Conservation (phyloP, 441 rosid species). For the Euphorbia schlechtendalii region DNA sequence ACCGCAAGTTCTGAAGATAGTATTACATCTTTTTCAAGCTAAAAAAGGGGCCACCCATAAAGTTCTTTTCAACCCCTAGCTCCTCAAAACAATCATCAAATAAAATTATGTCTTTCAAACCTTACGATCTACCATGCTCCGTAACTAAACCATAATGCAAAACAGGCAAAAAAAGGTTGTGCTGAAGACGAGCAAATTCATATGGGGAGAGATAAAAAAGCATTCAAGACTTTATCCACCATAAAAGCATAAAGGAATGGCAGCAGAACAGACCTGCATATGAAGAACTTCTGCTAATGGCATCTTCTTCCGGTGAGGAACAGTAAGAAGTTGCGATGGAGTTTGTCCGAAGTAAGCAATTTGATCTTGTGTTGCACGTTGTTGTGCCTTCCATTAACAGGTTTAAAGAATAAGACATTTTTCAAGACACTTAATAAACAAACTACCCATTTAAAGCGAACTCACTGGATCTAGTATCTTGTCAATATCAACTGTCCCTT, state of each 20-base stretch:
- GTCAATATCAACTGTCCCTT: conserved; percentile 93
- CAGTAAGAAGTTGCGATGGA: conserved; percentile 89
- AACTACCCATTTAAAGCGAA: conserved; percentile 17
- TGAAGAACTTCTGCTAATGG: conserved; percentile 82
- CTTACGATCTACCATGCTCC: background rate
- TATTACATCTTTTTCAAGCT: background rate
- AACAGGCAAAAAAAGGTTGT: background rate
- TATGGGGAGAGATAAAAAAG: background rate
- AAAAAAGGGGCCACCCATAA: no score
- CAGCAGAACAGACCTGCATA: conserved; percentile 60
- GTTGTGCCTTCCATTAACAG: conserved; percentile 63
- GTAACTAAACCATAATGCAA: background rate
- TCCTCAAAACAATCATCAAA: background rate
- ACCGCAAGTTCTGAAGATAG: background rate
- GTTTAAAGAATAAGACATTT: conserved; percentile 22
- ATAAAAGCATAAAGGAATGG: conserved; percentile 11
- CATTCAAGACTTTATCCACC: conserved; percentile 1
- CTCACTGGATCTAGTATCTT: conserved; percentile 90
- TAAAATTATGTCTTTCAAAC: background rate
- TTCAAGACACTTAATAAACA: conserved; percentile 13
- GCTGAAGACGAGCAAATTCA: conserved; percentile 7
- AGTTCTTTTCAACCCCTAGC: conserved; percentile 3
- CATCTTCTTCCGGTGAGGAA: conserved; percentile 84
- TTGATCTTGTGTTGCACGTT: conserved; percentile 94
- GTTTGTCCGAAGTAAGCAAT: conserved; percentile 99